Percentiles rank a stretch among this genome's conserved stretches.
These are phyloP conservation scores for Leishmania lainsoni DNA, from an alignment of 208 protist species.

Conservation along the genomic window DNA sequence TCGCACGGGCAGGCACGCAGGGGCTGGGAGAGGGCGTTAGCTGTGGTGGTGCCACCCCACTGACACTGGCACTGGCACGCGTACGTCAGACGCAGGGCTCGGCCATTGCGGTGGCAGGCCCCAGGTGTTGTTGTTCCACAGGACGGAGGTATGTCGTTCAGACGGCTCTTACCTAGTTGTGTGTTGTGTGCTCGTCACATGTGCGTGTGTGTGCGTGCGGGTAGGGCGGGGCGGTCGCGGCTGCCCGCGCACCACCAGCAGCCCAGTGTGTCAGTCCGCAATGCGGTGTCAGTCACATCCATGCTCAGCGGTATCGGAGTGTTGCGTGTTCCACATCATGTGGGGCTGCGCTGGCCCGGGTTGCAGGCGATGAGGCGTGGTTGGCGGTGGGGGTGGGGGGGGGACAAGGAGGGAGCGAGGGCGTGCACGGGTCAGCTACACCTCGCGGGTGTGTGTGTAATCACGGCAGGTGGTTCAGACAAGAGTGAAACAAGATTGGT, in stretches of 20 bases:
- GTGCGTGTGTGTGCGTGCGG: constrained; percentile 1
- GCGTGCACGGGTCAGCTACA: constrained; percentile 3
- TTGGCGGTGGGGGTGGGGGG: background rate
- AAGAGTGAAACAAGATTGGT: constrained; percentile 16
- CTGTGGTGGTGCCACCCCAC: background rate
- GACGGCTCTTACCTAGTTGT: constrained; percentile 41
- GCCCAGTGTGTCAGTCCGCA: constrained; percentile 17
- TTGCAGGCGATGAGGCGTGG: background rate
- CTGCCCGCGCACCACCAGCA: background rate
- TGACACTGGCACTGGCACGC: background rate
- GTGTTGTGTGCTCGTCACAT: constrained; percentile 26
- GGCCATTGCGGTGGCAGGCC: constrained; percentile 30
- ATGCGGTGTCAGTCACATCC: constrained; percentile 27
- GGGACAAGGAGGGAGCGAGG: background rate
- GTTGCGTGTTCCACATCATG: constrained; percentile 27
- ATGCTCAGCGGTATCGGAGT: constrained; percentile 45
- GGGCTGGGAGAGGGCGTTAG: no score
- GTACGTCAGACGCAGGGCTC: constrained; percentile 17
- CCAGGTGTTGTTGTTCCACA: constrained; percentile 24
- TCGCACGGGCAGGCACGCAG: constrained; percentile 6
- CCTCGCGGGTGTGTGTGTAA: constrained; percentile 12
- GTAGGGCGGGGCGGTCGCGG: background rate
- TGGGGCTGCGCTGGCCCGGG: background rate
- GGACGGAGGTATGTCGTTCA: constrained; percentile 33
- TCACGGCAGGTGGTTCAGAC: constrained; percentile 9